Base-by-base conservation (phyloP, 2,329 filamentous ascomycete genomes). In the Pseudodiploospora longispora region DNA sequence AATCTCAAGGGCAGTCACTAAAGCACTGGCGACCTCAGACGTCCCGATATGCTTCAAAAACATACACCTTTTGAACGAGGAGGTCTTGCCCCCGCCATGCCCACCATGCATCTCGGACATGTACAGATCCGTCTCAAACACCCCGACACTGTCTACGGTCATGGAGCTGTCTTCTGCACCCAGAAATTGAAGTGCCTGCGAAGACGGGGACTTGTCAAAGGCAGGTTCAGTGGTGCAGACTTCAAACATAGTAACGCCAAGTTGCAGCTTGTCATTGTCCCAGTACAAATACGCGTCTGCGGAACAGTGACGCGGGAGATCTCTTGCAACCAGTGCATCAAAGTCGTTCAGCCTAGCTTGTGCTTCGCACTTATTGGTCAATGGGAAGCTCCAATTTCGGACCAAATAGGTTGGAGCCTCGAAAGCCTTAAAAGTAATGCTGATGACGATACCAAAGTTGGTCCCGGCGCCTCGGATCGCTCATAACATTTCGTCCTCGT, bases 11-110 rank as follows among this genome's bases (percentile, higher is more conserved):
- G 77, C 74, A 3, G 53, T 45, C 10, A 71, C 44, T 37, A 83
- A 59, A 5, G 52, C 51, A 1, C 61, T 38, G 27, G 58, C 53
- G 1, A 76, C 34, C 2, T 58, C 42, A 2, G 2, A 34, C 40
- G 43, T 46, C 48, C 65, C 64, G 9, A 82, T 72, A 33, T 54
- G 0, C 46, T 74, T 74, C 6, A 83, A 57, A 52, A 83, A 82
- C 30, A 83, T 36, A 55, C 79, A 83, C 52, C 80, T 70, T 62
- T 83, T 82, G 65, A 83, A 82, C 1, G 78, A 70, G 7, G 74
- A 82, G 0, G 76, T 82, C 62, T 80, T 82, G 52, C 72, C 69
- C 27, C 70, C 63, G 12, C 66, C 66, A 41, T 82, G 76, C 1
- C 77, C 77, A 27, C 74, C 72, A 41, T 83, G 76, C 72, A 83